A percentile compares a stretch with the other conserved stretches of the same genome.
These are phyloP conservation scores for Fraxinus quadrangulata DNA, from an alignment of 257 asterid genomes.

Conservation along the genomic window DNA sequence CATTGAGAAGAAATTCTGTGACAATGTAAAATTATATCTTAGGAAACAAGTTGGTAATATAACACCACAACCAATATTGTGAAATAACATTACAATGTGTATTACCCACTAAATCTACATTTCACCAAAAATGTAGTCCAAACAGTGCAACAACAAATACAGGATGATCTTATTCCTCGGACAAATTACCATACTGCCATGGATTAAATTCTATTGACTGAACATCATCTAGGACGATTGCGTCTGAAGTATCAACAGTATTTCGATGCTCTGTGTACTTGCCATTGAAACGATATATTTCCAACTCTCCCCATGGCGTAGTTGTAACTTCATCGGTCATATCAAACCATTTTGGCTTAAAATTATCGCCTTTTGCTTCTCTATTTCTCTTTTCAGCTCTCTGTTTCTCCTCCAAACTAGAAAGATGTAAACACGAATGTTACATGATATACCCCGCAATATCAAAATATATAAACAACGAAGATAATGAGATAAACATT, in stretches of 20 bases:
- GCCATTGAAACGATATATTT: slow-evolving; percentile 68
- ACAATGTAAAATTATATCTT: neutral
- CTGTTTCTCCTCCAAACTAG: slow-evolving; percentile 92
- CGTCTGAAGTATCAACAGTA: slow-evolving; percentile 54
- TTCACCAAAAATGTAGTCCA: slow-evolving; percentile 27
- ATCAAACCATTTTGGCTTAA: slow-evolving; percentile 86
- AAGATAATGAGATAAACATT: neutral
- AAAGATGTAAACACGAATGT: slow-evolving; percentile 5
- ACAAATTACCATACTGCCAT: slow-evolving; percentile 71
- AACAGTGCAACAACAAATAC: slow-evolving; percentile 1
- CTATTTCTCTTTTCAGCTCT: slow-evolving; percentile 88
- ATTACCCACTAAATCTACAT: slow-evolving; percentile 30
- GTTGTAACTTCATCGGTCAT: slow-evolving; percentile 64
- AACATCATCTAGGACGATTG: slow-evolving; percentile 35
- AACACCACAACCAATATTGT: slow-evolving; percentile 8
- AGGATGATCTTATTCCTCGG: slow-evolving; percentile 33
- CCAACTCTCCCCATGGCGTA: slow-evolving; percentile 98
- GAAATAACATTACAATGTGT: slow-evolving; percentile 32
- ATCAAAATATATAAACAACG: neutral
- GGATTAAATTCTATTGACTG: slow-evolving; percentile 75
- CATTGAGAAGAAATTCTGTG: neutral
- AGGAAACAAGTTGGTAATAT: neutral
- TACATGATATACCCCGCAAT: neutral
- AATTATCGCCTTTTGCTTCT: slow-evolving; percentile 73
- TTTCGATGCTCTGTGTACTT: slow-evolving; percentile 70